phyloP scores from a whole-genome alignment of 495 filamentous ascomycete species.

The Bombardia bombarda region DNA sequence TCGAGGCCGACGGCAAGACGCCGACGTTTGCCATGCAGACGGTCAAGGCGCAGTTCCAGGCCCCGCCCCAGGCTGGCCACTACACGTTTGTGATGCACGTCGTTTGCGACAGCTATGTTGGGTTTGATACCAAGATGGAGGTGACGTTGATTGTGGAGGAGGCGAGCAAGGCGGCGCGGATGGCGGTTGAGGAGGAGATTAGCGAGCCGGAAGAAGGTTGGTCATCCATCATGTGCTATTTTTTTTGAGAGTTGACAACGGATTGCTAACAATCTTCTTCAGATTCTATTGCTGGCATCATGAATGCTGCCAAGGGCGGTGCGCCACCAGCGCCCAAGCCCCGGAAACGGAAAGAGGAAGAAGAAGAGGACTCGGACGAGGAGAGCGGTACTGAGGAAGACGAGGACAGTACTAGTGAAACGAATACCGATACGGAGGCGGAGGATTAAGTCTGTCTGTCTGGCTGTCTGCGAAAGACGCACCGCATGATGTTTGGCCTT shows the following conservation, averaged over 20 bases:
- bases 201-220: constrained; percentile 96
- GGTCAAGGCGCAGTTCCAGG: constrained; percentile 94
- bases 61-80: constrained; percentile 83
- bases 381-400: constrained; percentile 90
- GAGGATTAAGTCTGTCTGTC: constrained; percentile 29
- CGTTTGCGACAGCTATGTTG: constrained; percentile 88
- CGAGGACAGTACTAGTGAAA: constrained; percentile 66
- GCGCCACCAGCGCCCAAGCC: constrained; percentile 38
- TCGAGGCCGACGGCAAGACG: constrained; percentile 55
- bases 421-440: constrained; percentile 71
- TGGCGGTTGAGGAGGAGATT: constrained; percentile 85
- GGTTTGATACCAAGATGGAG: constrained; percentile 82
- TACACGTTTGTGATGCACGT: constrained; percentile 90
- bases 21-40: constrained; percentile 91
- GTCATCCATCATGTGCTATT: constrained; percentile 19
- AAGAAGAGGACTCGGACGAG: constrained; percentile 56
- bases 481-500: no score
- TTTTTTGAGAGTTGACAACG: no score
- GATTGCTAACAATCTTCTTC: not conserved
- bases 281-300: constrained; percentile 95
- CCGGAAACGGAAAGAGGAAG: constrained; percentile 43
- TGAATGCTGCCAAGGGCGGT: constrained; percentile 72
- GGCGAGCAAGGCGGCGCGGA: constrained; percentile 68
- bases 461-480: no score
- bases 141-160: constrained; percentile 88